Conservation (phyloP, 495 filamentous ascomycete genomes). For the Aspergillus steynii region DNA sequence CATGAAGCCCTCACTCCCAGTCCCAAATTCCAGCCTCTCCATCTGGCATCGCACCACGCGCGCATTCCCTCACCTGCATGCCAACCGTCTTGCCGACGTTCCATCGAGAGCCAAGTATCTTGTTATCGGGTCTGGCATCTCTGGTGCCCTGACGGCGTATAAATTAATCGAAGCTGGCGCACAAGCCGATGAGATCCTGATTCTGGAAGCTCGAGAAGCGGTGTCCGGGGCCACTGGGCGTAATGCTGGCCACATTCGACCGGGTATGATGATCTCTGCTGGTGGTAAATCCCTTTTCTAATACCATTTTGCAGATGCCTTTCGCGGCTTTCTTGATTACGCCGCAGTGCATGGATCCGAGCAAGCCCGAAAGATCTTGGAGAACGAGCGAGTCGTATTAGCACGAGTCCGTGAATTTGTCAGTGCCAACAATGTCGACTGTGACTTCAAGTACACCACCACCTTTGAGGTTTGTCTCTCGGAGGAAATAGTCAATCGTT, state of each 20-base stretch:
- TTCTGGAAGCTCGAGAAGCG: slow-evolving; percentile 35
- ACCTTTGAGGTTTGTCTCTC: slow-evolving; percentile 39
- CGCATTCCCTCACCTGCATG: slow-evolving; percentile 24
- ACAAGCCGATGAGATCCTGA: slow-evolving; percentile 25
- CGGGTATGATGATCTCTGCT: slow-evolving; percentile 19
- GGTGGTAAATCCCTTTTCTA: neutral
- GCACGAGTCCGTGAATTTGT: slow-evolving; percentile 28
- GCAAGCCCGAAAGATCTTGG: slow-evolving; percentile 32
- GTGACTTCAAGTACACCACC: slow-evolving; percentile 31
- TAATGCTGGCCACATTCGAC: slow-evolving; percentile 37
- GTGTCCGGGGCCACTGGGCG: slow-evolving; percentile 32
- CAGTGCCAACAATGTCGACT: slow-evolving; percentile 27
- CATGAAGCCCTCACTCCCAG: no score
- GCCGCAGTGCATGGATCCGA: slow-evolving; percentile 29
- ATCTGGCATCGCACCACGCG: slow-evolving; percentile 36
- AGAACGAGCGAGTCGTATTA: slow-evolving; percentile 30
- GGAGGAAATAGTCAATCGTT: slow-evolving; percentile 27
- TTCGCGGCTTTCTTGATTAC: slow-evolving; percentile 35
- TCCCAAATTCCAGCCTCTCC: no score
- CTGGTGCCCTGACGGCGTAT: slow-evolving; percentile 29
- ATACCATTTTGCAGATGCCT: slow-evolving; percentile 22
- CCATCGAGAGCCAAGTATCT: slow-evolving; percentile 24
- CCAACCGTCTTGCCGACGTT: slow-evolving; percentile 15
- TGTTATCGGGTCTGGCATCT: slow-evolving; percentile 32
- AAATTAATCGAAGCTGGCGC: slow-evolving; percentile 27